Evolutionary conservation across 208 protist genomes (phyloP), one percentile per base, ranked within the genome.

Genomic region (Wallacemonas sp.): DNA sequence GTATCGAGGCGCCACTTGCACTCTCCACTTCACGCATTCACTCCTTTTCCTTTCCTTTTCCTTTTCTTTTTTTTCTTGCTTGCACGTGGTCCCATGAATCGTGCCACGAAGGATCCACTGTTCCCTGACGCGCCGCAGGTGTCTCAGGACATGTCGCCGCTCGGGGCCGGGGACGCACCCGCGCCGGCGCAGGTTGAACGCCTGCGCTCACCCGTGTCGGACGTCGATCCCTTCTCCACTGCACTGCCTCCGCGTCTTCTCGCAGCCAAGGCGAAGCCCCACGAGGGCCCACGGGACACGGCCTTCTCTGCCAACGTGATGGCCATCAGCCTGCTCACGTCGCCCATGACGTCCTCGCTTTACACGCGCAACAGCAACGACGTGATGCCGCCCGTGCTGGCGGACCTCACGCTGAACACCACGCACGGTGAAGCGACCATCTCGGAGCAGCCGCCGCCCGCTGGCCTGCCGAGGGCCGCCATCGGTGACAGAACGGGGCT

Each of bases 301-400:
- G 34, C 52, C n/a, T 4, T 39, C 12, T 14, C 17, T 17, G 21
- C 52, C 8, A 58, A 58, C 52, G 52, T 58, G 11, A 29, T 39
- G 12, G 52, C 52, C 26, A 58, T 58, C 19, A 58, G 52, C 32
- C 52, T 58, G n/a, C 52, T 58, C 30, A 58, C 52, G 2, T 58
- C 52, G 17, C 52, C 52, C 26, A 33, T 58, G 52, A 39, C 52
- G n/a, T 58, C 52, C 26, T 39, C 30, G 30, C 52, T 58, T 8
- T 33, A 39, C 32, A 58, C 30, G 14, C 26, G 52, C 9, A 33
- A 58, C 52, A 58, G 52, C 52, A 39, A 29, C 38, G 52, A 58
- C 23, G 32, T 21, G 4, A 33, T 58, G 52, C 52, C 2, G 52
- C 52, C 0, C 4, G 16, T 58, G 30, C 52, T 30, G 12, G 11